These are phyloP conservation scores for Auriscalpium microsporum DNA, from an alignment of 768 basidiomycete genomes.

Conservation along the genomic window DNA sequence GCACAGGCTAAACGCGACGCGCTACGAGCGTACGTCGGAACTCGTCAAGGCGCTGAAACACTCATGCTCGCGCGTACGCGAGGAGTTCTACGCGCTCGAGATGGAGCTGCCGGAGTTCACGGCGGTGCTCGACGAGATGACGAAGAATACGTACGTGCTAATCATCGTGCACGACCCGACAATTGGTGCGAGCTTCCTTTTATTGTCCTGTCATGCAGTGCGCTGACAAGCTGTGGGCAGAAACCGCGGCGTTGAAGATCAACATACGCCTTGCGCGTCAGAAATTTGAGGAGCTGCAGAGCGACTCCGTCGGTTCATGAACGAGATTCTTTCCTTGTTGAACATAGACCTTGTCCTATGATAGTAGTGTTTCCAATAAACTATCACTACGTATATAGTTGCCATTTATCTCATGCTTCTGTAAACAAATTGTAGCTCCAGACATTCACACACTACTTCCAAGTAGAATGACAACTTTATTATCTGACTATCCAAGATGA, in stretches of 20 bases:
- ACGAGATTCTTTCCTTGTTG: neutral
- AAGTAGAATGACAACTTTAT: too few relatives aligned
- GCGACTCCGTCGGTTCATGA: slow-evolving; percentile 32
- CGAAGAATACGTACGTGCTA: slow-evolving; percentile 87
- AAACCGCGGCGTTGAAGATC: slow-evolving; percentile 79
- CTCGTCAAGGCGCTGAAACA: slow-evolving; percentile 94
- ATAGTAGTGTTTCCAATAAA: too few relatives aligned
- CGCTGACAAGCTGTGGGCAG: slow-evolving; percentile 31
- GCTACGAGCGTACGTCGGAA: slow-evolving; percentile 84
- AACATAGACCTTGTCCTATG: too few relatives aligned
- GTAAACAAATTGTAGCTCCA: too few relatives aligned
- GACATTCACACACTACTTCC: too few relatives aligned
- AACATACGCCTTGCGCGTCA: slow-evolving; percentile 80
- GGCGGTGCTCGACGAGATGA: slow-evolving; percentile 87
- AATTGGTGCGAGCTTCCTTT: slow-evolving; percentile 46
- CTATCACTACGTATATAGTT: too few relatives aligned
- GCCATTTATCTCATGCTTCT: too few relatives aligned
- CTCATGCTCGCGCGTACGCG: slow-evolving; percentile 75
- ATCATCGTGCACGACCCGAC: slow-evolving; percentile 84
- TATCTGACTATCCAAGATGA: too few relatives aligned
- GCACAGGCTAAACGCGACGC: slow-evolving; percentile 52
- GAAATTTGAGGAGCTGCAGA: slow-evolving; percentile 88
- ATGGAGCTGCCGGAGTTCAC: slow-evolving; percentile 82
- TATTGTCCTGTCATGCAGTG: neutral
- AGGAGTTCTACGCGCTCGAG: slow-evolving; percentile 81